phyloP scores from a whole-genome alignment of 371 early-diverging fungal genomes.

The Blakeslea trispora region DNA sequence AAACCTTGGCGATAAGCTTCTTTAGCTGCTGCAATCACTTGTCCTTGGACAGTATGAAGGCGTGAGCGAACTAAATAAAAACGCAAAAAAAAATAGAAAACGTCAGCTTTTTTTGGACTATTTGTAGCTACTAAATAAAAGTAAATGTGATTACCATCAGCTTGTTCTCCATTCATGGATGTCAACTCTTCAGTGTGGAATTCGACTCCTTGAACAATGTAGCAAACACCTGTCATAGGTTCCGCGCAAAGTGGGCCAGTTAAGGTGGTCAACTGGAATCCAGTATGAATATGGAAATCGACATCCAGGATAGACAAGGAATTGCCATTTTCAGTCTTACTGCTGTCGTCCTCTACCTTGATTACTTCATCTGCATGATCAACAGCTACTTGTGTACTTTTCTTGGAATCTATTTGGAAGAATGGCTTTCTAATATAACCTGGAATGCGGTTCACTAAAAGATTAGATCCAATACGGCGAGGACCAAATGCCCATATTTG shows the following conservation, averaged over 20 bases:
- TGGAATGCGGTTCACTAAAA: slow-evolving; percentile 75
- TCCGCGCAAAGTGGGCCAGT: slow-evolving; percentile 95
- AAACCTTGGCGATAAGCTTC: slow-evolving; percentile 86
- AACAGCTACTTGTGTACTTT: slow-evolving; percentile 16
- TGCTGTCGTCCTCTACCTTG: slow-evolving; percentile 23
- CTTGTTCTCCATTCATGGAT: slow-evolving; percentile 22
- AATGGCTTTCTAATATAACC: slow-evolving; percentile 58
- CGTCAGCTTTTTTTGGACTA: background rate
- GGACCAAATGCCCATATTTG: slow-evolving; percentile 81
- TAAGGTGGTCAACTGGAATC: slow-evolving; percentile 92
- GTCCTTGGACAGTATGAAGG: slow-evolving; percentile 71
- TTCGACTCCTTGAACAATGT: slow-evolving; percentile 77
- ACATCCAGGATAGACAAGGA: slow-evolving; percentile 58
- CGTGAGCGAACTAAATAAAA: slow-evolving; percentile 47
- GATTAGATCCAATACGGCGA: slow-evolving; percentile 85
- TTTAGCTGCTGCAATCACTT: slow-evolving; percentile 84
- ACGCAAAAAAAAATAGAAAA: background rate
- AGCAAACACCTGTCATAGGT: slow-evolving; percentile 88
- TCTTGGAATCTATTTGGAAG: slow-evolving; percentile 34
- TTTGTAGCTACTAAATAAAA: background rate
- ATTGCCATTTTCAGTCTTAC: slow-evolving; percentile 16
- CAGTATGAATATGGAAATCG: slow-evolving; percentile 82
- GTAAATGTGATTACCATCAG: slow-evolving; percentile 25
- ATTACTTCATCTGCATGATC: slow-evolving; percentile 42
- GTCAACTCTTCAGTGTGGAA: slow-evolving; percentile 41